Conservation (phyloP, 148 eudicot species). For the Oxyria digyna region DNA sequence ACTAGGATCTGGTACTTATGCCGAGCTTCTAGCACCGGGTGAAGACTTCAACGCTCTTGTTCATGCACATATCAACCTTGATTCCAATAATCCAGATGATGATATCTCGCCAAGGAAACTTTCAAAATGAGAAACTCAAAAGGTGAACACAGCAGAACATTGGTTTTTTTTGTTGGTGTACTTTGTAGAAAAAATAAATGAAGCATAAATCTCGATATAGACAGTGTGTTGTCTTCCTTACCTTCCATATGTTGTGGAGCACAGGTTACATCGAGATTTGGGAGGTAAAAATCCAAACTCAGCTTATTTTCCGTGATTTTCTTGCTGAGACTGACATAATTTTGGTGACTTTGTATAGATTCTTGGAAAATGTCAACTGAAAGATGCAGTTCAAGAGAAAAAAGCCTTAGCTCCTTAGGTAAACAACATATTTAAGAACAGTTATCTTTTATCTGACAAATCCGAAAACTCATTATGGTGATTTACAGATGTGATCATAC, state of each 20-base stretch:
- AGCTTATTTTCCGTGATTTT: no score
- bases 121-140: conserved; percentile 3
- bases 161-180: no score
- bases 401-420: conserved; percentile 32
- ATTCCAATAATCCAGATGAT: conserved; percentile 1
- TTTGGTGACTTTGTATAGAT: conserved; percentile 12
- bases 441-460: no score
- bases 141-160: no score
- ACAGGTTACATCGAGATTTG: no score
- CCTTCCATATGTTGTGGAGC: no score
- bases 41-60: conserved; percentile 28
- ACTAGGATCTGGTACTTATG: conserved; percentile 21
- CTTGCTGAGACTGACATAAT: background rate
- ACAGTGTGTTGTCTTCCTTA: no score
- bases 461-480: no score
- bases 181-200: no score
- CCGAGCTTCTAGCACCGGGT: conserved; percentile 27
- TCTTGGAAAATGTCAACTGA: conserved; percentile 33
- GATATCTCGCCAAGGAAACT: conserved; percentile 1
- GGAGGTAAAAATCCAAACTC: no score
- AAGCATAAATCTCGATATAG: no score
- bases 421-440: background rate
- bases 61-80: conserved; percentile 21
- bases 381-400: conserved; percentile 24
- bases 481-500: conserved; percentile 40